Evolutionary conservation across 2,329 filamentous ascomycete genomes (phyloP), one percentile per base, ranked within the genome.

Genomic region (Arthrobotrys iridis): DNA sequence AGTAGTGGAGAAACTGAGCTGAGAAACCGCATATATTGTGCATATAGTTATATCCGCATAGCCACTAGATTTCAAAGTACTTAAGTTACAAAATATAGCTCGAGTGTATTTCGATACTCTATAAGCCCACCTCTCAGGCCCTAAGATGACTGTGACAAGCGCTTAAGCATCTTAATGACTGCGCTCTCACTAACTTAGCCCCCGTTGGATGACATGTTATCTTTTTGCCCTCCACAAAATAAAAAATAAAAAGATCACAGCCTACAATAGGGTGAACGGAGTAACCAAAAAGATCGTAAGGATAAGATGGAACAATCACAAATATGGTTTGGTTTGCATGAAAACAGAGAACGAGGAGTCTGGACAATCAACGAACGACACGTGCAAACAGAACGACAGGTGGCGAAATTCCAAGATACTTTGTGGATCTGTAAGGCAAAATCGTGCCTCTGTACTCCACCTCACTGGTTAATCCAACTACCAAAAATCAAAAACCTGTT

Each of bases 401-500:
- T 33, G 26, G 35, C 15, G 26, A 45, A 50, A 35, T 26, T 46
- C 63, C 3, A 18, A 8, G 18, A 33, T 33, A 24, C 57, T 28
- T 22, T 30, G 15, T 37, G n/a, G 50, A 37, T 37, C 46, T 13
- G 24, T n/a, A 55, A 55, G 20, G 10, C 30, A 60, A 60, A 22
- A 41, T 46, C 41, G 28, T 50, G 40, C 13, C 6, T n/a, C 20
- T 45, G 10, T 60, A 40, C 68, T 65, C 33, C 59, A 52, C 68
- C 68, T 41, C 65, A 62, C 45, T 37, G 55, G 55, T 55, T 62
- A 62, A 62, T 55, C 55, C 4, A 45, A 26, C 22, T 10, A 28
- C 20, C 24, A 46, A 43, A 30, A 28, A 18, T 33, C 30, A 20
- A 40, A 58, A 55, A 13, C 7, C 22, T 10, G 46, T 28, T 35